Percentiles rank a stretch among this genome's conserved stretches.
These are phyloP conservation scores for Diplosphaera chodatii DNA, from an alignment of 139 green algal genomes.

Conservation along the genomic window DNA sequence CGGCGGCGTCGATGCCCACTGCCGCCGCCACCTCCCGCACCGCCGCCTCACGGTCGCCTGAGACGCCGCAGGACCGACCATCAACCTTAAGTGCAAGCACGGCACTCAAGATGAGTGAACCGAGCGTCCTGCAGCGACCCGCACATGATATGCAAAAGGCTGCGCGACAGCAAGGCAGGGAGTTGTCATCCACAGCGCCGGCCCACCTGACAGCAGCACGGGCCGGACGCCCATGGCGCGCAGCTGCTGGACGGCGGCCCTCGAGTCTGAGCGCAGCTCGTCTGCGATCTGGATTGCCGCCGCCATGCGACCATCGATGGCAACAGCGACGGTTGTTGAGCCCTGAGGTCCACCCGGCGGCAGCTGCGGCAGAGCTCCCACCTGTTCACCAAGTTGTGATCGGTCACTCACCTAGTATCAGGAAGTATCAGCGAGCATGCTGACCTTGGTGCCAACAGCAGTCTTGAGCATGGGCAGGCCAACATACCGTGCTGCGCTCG, in stretches of 20 bases:
- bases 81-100: too few relatives aligned
- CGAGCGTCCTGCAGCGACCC: too few relatives aligned
- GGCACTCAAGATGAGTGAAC: too few relatives aligned
- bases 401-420: too few relatives aligned
- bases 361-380: background rate
- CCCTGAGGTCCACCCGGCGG: background rate
- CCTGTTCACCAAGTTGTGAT: too few relatives aligned
- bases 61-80: too few relatives aligned
- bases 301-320: conserved; percentile 41
- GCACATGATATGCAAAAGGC: too few relatives aligned
- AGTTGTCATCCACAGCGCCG: too few relatives aligned
- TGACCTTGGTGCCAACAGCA: too few relatives aligned
- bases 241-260: conserved; percentile 29
- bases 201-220: conserved; percentile 62
- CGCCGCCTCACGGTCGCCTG: conserved; percentile 46
- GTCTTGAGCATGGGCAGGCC: too few relatives aligned
- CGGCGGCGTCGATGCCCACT: conserved; percentile 43
- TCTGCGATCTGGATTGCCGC: conserved; percentile 60
- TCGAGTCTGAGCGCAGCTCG: conserved; percentile 50
- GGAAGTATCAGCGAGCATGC: too few relatives aligned
- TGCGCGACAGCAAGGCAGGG: too few relatives aligned
- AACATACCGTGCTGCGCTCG: background rate
- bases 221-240: conserved; percentile 33
- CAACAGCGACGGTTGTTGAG: conserved; percentile 39
- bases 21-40: conserved; percentile 53